Evolutionary conservation across 2,329 filamentous ascomycete species (phyloP).

Genomic region (Penicillium freii): DNA sequence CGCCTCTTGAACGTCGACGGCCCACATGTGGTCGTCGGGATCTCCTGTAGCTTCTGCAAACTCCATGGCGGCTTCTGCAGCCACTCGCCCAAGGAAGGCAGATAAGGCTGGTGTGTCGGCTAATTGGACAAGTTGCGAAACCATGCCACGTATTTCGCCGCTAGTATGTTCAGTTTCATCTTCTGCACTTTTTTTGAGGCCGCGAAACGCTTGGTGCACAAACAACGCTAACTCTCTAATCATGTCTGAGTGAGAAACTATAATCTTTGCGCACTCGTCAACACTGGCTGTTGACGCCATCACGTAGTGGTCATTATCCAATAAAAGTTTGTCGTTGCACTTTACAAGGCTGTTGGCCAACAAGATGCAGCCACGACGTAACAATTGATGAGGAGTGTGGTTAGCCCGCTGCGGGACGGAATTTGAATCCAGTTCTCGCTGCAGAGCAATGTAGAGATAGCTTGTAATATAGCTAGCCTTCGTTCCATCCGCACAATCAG

Average conservation of each 20-base stretch:
- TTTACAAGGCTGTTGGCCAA: slow-evolving; percentile 32
- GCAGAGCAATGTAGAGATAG: slow-evolving; percentile 24
- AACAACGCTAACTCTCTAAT: slow-evolving; percentile 37
- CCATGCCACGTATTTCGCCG: slow-evolving; percentile 26
- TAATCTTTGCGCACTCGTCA: slow-evolving; percentile 30
- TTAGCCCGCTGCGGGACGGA: slow-evolving; percentile 1
- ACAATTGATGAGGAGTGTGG: slow-evolving; percentile 23
- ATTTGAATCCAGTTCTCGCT: slow-evolving; percentile 23
- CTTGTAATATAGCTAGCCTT: slow-evolving; percentile 29
- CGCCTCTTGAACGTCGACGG: slow-evolving; percentile 38
- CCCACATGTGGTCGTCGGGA: slow-evolving; percentile 41
- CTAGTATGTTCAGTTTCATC: slow-evolving; percentile 25
- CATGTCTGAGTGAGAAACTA: slow-evolving; percentile 32
- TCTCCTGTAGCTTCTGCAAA: slow-evolving; percentile 41
- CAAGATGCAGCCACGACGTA: slow-evolving; percentile 36
- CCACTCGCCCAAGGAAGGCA: slow-evolving; percentile 35
- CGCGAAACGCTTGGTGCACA: slow-evolving; percentile 35
- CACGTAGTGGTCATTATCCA: slow-evolving; percentile 7
- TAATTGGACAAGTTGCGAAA: slow-evolving; percentile 27
- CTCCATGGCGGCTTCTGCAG: slow-evolving; percentile 41
- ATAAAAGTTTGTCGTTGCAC: slow-evolving; percentile 24
- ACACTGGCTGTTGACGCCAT: slow-evolving; percentile 23
- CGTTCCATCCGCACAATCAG: slow-evolving; percentile 16
- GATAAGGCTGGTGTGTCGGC: slow-evolving; percentile 24
- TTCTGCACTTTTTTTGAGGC: slow-evolving; percentile 29